phyloP scores from a whole-genome alignment of 169 alveolate species.

The Perkinsus chesapeaki region DNA sequence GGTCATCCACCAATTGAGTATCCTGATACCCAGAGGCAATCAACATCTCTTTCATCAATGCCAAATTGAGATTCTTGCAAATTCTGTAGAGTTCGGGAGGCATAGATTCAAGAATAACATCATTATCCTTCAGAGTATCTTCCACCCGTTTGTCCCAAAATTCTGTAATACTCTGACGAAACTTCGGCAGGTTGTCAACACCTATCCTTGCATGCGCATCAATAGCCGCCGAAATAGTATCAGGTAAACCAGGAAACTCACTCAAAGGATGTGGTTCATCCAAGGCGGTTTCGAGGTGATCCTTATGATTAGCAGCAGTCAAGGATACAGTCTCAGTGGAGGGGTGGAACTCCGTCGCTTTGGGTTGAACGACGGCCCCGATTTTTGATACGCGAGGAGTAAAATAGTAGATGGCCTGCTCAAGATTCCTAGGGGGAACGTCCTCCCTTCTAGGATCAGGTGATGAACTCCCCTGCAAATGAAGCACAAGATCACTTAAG shows the following conservation, averaged over 20 bases:
- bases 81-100: not conserved
- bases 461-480: not conserved
- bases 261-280: not conserved
- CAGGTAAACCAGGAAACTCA: not conserved
- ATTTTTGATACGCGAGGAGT: not conserved
- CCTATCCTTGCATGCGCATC: not conserved
- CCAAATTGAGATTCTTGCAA: not conserved
- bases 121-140: not conserved
- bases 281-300: not conserved
- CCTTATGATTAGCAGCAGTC: not conserved
- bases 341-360: not conserved
- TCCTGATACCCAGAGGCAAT: not conserved
- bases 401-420: not conserved
- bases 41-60: not conserved
- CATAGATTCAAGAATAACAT: not conserved
- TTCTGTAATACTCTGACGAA: not conserved
- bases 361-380: not conserved
- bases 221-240: not conserved
- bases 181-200: not conserved
- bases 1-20: not conserved
- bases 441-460: not conserved
- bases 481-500: not conserved
- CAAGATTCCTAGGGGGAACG: not conserved
- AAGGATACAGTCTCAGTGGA: not conserved
- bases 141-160: not conserved